Percentiles rank a stretch among this genome's conserved stretches.
phyloP scores from a whole-genome alignment of 139 green algal genomes.

The Chlorella sp. region DNA sequence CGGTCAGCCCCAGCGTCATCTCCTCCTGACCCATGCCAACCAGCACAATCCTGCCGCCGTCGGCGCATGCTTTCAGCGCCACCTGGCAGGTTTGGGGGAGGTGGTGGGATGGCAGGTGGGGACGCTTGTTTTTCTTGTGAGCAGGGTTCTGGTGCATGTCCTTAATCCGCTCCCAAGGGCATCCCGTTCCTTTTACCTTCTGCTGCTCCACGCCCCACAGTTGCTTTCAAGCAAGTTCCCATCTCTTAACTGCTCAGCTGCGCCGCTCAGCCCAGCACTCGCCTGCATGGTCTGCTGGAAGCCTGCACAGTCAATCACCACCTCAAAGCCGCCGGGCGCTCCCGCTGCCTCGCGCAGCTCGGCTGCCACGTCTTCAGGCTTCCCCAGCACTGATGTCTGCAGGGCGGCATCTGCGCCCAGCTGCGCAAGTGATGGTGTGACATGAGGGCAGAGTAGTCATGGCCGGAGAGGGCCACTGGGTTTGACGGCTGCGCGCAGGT shows the following conservation, averaged over 20 bases:
- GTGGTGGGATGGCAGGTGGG: too few species aligned
- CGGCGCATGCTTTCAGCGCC: neutral
- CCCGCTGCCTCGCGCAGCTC: conserved; percentile 19
- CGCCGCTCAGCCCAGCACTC: too few species aligned
- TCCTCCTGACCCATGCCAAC: conserved; percentile 68
- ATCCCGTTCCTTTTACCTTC: too few species aligned
- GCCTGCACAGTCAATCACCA: conserved; percentile 70
- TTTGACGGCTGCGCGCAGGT: too few species aligned
- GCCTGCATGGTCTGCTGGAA: conserved; percentile 65
- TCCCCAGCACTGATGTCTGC: neutral
- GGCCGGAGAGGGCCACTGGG: too few species aligned
- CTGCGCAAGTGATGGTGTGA: neutral
- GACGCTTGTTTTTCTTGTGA: too few species aligned
- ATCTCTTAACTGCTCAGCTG: neutral
- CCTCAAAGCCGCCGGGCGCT: conserved; percentile 46
- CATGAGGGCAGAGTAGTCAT: too few species aligned
- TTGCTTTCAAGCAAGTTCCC: too few species aligned
- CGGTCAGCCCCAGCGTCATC: conserved; percentile 57
- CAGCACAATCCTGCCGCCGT: conserved; percentile 60
- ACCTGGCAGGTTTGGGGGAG: neutral
- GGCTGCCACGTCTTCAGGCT: conserved; percentile 17
- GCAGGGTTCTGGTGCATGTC: too few species aligned
- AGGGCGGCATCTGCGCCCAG: neutral
- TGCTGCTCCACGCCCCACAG: too few species aligned
- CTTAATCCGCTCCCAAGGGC: too few species aligned